These are phyloP conservation scores for Monilinia vaccinii-corymbosi DNA, from an alignment of 2,329 filamentous ascomycete genomes.

Conservation along the genomic window DNA sequence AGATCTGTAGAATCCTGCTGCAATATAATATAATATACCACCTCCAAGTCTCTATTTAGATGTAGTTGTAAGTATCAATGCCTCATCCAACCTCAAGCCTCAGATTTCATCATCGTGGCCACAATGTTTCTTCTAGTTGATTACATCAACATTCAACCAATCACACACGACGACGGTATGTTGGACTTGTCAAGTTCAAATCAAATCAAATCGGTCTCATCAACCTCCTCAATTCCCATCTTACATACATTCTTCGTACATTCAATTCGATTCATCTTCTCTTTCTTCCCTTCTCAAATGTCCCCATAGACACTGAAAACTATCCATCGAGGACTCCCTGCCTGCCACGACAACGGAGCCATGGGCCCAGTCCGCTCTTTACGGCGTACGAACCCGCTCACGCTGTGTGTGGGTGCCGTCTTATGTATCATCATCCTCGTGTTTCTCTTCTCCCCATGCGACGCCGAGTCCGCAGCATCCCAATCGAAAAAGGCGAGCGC, in stretches of 20 bases:
- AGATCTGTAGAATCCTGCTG: too few species aligned
- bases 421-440: constrained; percentile 64
- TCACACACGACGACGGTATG: too few species aligned
- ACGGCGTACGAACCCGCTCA: constrained; percentile 72
- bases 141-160: too few species aligned
- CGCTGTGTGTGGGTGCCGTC: constrained; percentile 60
- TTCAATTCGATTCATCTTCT: too few species aligned
- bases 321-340: constrained; percentile 25
- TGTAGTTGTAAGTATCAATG: too few species aligned
- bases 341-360: constrained; percentile 26
- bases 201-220: too few species aligned
- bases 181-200: too few species aligned
- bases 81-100: too few species aligned
- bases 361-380: constrained; percentile 59
- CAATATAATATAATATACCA: too few species aligned
- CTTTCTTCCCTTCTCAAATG: constrained; percentile 22
- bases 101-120: too few species aligned
- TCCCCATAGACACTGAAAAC: constrained; percentile 9
- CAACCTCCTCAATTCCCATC: neutral
- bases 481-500: constrained; percentile 43
- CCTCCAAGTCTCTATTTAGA: too few species aligned
- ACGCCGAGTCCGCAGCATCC: constrained; percentile 38
- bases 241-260: neutral
- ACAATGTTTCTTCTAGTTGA: too few species aligned
- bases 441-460: constrained; percentile 49